phyloP scores from a whole-genome alignment of 768 basidiomycete genomes.

The Macrolepiota albuminosa region DNA sequence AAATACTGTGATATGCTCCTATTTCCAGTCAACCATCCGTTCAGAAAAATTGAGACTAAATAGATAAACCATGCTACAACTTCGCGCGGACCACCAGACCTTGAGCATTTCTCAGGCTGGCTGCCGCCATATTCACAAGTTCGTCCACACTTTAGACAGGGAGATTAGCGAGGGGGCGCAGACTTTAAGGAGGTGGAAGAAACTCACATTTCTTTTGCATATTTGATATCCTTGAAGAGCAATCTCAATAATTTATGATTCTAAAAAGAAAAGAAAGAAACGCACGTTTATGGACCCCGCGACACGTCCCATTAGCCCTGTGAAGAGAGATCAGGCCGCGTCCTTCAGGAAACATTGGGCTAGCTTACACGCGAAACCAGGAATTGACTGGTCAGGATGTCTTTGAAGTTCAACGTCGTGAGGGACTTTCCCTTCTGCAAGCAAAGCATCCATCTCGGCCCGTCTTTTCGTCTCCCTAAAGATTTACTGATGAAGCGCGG shows the following conservation, averaged over 20 bases:
- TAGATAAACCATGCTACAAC: constrained; percentile 28
- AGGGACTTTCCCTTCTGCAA: constrained; percentile 65
- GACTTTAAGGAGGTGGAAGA: neutral
- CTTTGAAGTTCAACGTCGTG: constrained; percentile 67
- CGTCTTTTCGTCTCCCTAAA: constrained; percentile 58
- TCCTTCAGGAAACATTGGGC: neutral
- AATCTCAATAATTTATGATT: constrained; percentile 4
- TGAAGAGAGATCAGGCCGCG: neutral
- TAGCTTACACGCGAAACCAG: constrained; percentile 54
- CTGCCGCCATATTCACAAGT: constrained; percentile 66
- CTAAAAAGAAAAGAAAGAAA: neutral
- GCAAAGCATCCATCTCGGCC: constrained; percentile 53
- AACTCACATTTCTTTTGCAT: constrained; percentile 80
- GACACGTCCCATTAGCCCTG: constrained; percentile 81
- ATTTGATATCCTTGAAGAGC: constrained; percentile 60
- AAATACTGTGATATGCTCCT: neutral
- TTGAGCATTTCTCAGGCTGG: constrained; percentile 44
- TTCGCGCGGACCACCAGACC: constrained; percentile 46
- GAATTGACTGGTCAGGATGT: constrained; percentile 61
- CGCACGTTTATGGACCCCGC: constrained; percentile 63
- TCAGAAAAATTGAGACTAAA: neutral
- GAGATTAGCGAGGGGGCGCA: constrained; percentile 5
- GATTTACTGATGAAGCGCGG: neutral
- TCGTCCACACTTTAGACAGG: constrained; percentile 62
- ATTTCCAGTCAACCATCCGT: neutral